Evolutionary conservation across 1,139 yeast genomes (phyloP).

Genomic region (Pichia sp.): DNA sequence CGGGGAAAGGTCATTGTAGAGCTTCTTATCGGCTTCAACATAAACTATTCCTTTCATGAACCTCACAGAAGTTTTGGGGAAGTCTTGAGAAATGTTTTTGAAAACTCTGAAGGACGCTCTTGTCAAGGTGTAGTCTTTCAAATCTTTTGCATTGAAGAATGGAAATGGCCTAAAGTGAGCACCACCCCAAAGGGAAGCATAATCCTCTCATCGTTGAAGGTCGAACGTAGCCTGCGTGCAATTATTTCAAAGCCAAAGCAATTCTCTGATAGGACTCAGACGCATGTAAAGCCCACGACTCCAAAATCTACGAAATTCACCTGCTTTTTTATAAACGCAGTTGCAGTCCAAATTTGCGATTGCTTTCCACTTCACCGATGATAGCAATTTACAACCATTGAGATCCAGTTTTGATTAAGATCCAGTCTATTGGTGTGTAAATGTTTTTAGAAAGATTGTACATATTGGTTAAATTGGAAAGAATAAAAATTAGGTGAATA

Average conservation of each 20-base stretch:
- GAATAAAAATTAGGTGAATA: too few relatives aligned
- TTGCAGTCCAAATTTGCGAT: too few relatives aligned
- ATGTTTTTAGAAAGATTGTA: too few relatives aligned
- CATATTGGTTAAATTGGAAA: too few relatives aligned
- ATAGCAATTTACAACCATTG: too few relatives aligned
- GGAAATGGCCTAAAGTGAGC: slow-evolving; percentile 77
- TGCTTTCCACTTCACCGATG: too few relatives aligned
- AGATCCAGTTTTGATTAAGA: too few relatives aligned
- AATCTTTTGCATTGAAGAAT: slow-evolving; percentile 39
- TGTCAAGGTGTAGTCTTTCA: slow-evolving; percentile 45
- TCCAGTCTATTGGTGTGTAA: too few relatives aligned
- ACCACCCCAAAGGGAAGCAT: slow-evolving; percentile 76
- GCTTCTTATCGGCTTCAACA: slow-evolving; percentile 44
- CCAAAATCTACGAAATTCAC: slow-evolving; percentile 19
- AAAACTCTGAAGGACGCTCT: slow-evolving; percentile 46
- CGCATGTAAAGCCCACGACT: slow-evolving; percentile 26
- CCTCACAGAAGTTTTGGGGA: slow-evolving; percentile 52
- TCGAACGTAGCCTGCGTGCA: slow-evolving; percentile 49
- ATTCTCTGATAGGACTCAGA: slow-evolving; percentile 20
- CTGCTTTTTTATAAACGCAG: neutral
- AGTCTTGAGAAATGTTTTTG: slow-evolving; percentile 36
- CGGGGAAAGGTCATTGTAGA: slow-evolving; percentile 35
- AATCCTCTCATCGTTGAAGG: slow-evolving; percentile 35
- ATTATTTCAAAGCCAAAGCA: slow-evolving; percentile 39
- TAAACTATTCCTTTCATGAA: slow-evolving; percentile 57